Evolutionary conservation across 768 basidiomycete genomes (phyloP).

Genomic region (Leucosporidium yakuticum): DNA sequence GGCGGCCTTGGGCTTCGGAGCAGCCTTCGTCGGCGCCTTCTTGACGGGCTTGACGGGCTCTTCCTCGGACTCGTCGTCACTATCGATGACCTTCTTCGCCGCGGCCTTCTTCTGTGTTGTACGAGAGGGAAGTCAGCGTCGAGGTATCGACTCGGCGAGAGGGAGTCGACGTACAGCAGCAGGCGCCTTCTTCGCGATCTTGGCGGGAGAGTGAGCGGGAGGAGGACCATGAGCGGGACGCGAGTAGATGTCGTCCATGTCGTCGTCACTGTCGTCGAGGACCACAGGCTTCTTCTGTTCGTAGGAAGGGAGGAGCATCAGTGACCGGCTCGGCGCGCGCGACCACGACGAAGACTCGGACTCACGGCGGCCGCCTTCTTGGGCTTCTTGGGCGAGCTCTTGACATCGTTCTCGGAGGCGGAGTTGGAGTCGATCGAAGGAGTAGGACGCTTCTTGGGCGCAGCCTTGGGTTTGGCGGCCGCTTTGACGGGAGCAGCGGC

Average conservation of each 20-base stretch:
- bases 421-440: not conserved
- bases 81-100: constrained; percentile 6
- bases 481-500: not conserved
- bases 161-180: not conserved
- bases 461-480: constrained; percentile 2
- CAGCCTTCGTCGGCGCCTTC: not conserved
- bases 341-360: no score
- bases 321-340: no score
- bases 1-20: constrained; percentile 3
- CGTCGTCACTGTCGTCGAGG: constrained; percentile 17
- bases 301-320: constrained; percentile 2
- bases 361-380: constrained; percentile 16
- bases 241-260: constrained; percentile 18
- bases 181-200: constrained; percentile 17
- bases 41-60: constrained; percentile 2
- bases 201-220: not conserved
- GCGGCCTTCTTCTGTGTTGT: constrained; percentile 9
- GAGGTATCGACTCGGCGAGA: no score
- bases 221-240: not conserved
- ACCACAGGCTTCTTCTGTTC: constrained; percentile 6
- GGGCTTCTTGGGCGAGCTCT: not conserved
- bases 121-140: constrained; percentile 1
- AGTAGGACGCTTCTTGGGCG: not conserved
- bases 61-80: constrained; percentile 8
- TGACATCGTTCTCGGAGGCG: not conserved